Conservation (phyloP, 2,329 filamentous ascomycete genomes). For the Botrytis pseudocinerea region DNA sequence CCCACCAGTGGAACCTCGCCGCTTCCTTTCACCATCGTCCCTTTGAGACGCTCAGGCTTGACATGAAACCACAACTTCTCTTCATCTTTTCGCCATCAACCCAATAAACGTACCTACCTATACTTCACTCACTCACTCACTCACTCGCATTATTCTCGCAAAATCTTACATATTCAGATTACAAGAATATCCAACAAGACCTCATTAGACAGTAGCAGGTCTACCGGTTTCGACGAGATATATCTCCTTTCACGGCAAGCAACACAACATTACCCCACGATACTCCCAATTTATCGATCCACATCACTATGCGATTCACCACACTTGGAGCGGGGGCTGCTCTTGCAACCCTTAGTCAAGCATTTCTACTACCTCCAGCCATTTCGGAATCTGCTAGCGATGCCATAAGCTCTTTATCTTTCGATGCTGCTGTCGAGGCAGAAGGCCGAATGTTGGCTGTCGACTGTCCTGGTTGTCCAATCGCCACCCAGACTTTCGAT, state of each 20-base stretch:
- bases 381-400: constrained; percentile 47
- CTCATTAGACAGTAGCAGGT: constrained; percentile 11
- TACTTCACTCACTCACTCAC: background rate
- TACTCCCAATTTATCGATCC: background rate
- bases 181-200: background rate
- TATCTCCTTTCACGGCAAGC: background rate
- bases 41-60: constrained; percentile 3
- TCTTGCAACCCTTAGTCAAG: constrained; percentile 37
- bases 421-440: constrained; percentile 43
- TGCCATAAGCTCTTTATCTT: constrained; percentile 46
- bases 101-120: background rate
- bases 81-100: constrained; percentile 3
- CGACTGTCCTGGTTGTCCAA: constrained; percentile 56
- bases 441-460: constrained; percentile 49
- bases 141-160: background rate
- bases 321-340: constrained; percentile 30
- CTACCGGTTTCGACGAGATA: background rate
- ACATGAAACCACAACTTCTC: constrained; percentile 4
- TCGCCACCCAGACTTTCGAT: constrained; percentile 40
- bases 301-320: constrained; percentile 33
- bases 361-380: constrained; percentile 57
- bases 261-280: constrained; percentile 15
- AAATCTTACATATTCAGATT: background rate
- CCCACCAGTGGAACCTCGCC: background rate
- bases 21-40: constrained; percentile 8